phyloP scores from a whole-genome alignment of 139 green algal species.

The Chloropicon primus region DNA sequence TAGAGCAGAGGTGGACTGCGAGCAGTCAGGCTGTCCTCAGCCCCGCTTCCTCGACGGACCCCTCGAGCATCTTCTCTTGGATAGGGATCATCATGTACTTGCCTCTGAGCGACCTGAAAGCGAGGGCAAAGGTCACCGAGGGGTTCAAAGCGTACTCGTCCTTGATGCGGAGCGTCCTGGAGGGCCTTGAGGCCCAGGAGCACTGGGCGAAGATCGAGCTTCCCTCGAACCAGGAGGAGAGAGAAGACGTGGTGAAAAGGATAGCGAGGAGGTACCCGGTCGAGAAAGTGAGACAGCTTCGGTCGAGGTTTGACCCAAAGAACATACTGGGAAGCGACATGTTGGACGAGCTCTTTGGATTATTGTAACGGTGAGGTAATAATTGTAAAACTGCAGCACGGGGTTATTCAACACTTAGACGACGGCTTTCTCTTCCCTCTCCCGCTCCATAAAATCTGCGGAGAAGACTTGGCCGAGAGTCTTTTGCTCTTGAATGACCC shows the following conservation, averaged over 20 bases:
- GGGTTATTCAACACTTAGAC: no score
- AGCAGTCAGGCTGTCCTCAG: constrained; percentile 50
- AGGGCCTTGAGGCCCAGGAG: constrained; percentile 56
- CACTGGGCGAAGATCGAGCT: constrained; percentile 98
- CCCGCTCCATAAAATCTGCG: neutral
- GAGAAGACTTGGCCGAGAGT: neutral
- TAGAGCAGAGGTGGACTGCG: constrained; percentile 91
- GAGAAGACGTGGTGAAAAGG: constrained; percentile 12
- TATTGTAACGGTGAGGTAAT: no score
- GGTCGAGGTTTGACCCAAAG: constrained; percentile 61
- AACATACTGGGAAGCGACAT: constrained; percentile 68
- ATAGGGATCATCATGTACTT: constrained; percentile 99
- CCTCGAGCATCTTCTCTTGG: constrained; percentile 54
- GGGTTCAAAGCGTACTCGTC: constrained; percentile 61
- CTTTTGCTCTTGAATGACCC: neutral
- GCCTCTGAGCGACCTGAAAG: constrained; percentile 44
- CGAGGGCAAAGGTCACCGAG: constrained; percentile 42
- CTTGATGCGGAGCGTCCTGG: constrained; percentile 54
- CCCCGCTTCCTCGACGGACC: constrained; percentile 31
- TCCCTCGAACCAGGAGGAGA: constrained; percentile 21
- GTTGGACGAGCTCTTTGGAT: constrained; percentile 58
- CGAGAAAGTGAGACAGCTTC: constrained; percentile 32
- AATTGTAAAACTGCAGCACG: no score
- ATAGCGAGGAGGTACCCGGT: constrained; percentile 32
- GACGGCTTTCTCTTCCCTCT: no score